Percentiles rank a stretch among this genome's conserved stretches.
Conservation (phyloP, 768 basidiomycete species). For the Leccinellum albellum region DNA sequence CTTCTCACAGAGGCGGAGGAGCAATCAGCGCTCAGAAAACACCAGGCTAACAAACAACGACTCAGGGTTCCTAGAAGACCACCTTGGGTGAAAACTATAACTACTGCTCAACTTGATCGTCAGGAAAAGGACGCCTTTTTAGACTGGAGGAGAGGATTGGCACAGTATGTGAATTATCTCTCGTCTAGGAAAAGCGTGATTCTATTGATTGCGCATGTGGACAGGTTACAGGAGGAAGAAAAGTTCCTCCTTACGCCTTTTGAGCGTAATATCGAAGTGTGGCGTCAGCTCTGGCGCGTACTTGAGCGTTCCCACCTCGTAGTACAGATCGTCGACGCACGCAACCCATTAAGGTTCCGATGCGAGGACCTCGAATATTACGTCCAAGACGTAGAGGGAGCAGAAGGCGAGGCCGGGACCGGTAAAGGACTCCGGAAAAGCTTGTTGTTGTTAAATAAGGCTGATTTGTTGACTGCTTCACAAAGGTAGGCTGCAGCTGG, state of each 20-base stretch:
- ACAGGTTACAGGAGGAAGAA: conserved; percentile 82
- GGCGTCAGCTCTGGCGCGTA: conserved; percentile 98
- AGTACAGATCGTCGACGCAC: conserved; percentile 94
- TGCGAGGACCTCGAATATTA: conserved; percentile 90
- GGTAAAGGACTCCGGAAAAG: conserved; percentile 69
- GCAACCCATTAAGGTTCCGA: conserved; percentile 89
- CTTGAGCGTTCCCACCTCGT: conserved; percentile 91
- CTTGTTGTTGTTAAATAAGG: conserved; percentile 90
- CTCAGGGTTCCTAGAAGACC: conserved; percentile 89
- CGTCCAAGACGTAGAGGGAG: conserved; percentile 77
- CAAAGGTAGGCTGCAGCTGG: conserved; percentile 64
- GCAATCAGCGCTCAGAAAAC: conserved; percentile 64
- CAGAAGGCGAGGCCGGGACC: conserved; percentile 76
- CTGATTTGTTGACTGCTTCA: conserved; percentile 81
- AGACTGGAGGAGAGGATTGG: conserved; percentile 89
- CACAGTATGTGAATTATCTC: conserved; percentile 58
- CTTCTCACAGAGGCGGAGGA: conserved; percentile 84
- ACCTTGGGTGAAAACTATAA: conserved; percentile 81
- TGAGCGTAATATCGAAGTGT: conserved; percentile 96
- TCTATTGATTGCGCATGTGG: neutral
- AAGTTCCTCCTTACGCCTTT: conserved; percentile 91
- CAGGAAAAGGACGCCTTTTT: conserved; percentile 89
- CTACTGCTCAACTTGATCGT: conserved; percentile 72
- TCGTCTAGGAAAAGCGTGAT: neutral
- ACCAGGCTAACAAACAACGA: conserved; percentile 66